phyloP scores from a whole-genome alignment of 1,284 basidiomycete species.

The Pyrrhoderma lamaoense region DNA sequence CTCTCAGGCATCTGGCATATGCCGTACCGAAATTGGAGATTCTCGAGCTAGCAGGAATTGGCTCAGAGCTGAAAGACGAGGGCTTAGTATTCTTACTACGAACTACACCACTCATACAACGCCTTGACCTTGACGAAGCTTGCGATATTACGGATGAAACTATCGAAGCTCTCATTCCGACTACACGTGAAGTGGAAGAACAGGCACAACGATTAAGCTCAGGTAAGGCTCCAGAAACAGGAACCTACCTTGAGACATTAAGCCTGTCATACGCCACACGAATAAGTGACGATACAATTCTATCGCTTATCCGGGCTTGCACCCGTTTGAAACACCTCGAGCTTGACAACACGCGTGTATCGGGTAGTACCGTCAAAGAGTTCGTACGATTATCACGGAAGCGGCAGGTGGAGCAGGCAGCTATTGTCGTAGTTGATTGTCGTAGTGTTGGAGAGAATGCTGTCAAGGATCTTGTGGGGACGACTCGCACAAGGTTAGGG shows the following conservation, averaged over 20 bases:
- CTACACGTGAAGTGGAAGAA: constrained; percentile 7
- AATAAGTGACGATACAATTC: constrained; percentile 57
- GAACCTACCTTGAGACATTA: constrained; percentile 67
- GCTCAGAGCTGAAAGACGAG: constrained; percentile 56
- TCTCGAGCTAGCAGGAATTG: constrained; percentile 77
- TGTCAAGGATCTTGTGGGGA: constrained; percentile 48
- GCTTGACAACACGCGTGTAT: constrained; percentile 72
- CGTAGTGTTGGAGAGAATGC: constrained; percentile 54
- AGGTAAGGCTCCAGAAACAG: constrained; percentile 31
- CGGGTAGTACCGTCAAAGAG: constrained; percentile 52
- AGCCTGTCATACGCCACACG: constrained; percentile 61
- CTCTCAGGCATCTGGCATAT: constrained; percentile 65
- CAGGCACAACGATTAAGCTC: not conserved
- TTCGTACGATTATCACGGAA: constrained; percentile 54
- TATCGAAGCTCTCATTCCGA: constrained; percentile 58
- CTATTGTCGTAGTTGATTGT: constrained; percentile 71
- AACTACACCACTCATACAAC: constrained; percentile 64
- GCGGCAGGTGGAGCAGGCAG: constrained; percentile 43
- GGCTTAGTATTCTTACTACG: constrained; percentile 67
- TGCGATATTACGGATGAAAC: constrained; percentile 68
- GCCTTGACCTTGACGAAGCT: constrained; percentile 82
- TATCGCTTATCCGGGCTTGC: constrained; percentile 59
- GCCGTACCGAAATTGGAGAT: constrained; percentile 71
- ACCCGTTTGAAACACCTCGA: constrained; percentile 59
- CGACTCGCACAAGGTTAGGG: constrained; percentile 62